Evolutionary conservation across 2,329 filamentous ascomycete species (phyloP), one percentile per base, ranked within the genome.

Genomic region (Trichothecium roseum): DNA sequence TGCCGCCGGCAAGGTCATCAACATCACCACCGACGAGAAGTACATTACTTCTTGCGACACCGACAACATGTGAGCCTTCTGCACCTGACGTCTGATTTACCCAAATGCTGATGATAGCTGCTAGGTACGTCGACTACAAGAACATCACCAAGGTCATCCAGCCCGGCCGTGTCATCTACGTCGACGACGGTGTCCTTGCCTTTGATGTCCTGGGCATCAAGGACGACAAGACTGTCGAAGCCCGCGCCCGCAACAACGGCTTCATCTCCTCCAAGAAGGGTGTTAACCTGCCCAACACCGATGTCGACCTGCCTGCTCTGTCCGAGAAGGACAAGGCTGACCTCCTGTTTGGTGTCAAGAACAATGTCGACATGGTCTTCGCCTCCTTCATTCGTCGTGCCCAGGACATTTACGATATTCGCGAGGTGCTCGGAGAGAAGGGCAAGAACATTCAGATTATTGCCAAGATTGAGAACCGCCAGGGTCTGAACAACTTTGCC

Each of bases 381-480:
- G 91, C 91, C 43, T 95, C 88, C 1, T 98, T 98, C 62, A 98
- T 98, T 63, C 89, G 91, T 51, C 83, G 84, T 42, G 89, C 83
- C 40, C 81, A 87, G 57, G 91, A 98, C 61, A 94, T 98, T 69
- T 76, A 72, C 49, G 78, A 88, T 54, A 98, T 98, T 62, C 89
- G 91, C 48, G 74, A 82, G 46, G 82, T 96, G 43, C 79, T 98
- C 35, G 91, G 91, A 43, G 75, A 86, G 55, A 83, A 93, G 30
- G 91, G 91, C 63, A 86, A 84, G 68, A 81, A 94, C 62, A 95
- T 98, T 55, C 89, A 98, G 72, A 94, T 98, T 68, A 96, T 98
- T 60, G 84, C 91, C 75, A 98, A 98, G 82, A 94, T 98, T 50
- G 91, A 98, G 78, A 98, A 98, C 74, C 85, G 94, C 64, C 91